Conservation (phyloP, 75 land plant genomes). For the Sequoia sempervirens region DNA sequence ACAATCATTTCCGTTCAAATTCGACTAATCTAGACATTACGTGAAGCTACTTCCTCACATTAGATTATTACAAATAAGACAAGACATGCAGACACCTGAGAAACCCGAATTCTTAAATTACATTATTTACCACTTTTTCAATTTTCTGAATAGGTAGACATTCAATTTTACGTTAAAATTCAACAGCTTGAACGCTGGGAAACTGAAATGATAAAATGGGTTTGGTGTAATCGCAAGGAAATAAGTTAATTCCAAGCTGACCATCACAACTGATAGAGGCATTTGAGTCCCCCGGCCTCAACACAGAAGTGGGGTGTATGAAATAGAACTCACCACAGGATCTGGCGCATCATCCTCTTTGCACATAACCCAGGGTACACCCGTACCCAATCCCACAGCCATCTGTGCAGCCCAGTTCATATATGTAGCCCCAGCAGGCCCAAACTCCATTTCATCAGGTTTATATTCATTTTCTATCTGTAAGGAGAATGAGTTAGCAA, state of each 20-base stretch:
- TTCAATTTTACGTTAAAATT: neutral
- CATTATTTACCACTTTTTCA: no score
- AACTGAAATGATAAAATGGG: neutral
- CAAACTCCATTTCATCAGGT: slow-evolving; percentile 44
- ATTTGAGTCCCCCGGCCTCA: neutral
- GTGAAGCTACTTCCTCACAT: no score
- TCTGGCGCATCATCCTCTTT: slow-evolving; percentile 90
- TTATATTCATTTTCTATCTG: slow-evolving; percentile 98
- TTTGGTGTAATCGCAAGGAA: neutral
- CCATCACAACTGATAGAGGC: neutral
- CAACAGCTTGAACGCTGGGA: neutral
- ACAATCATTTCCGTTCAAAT: no score
- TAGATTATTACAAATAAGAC: no score
- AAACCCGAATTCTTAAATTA: no score
- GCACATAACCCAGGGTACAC: slow-evolving; percentile 98
- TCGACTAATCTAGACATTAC: no score
- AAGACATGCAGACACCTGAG: no score
- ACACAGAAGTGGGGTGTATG: neutral
- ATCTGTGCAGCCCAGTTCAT: slow-evolving; percentile 84
- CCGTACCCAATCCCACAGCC: slow-evolving; percentile 63
- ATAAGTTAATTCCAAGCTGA: neutral
- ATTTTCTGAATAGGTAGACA: no score
- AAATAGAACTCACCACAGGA: slow-evolving; percentile 50
- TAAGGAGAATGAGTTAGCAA: neutral
- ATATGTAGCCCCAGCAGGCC: slow-evolving; percentile 60